These are phyloP conservation scores for Elymus sibiricus DNA, from an alignment of 176 grass and related monocot species.

Conservation along the genomic window DNA sequence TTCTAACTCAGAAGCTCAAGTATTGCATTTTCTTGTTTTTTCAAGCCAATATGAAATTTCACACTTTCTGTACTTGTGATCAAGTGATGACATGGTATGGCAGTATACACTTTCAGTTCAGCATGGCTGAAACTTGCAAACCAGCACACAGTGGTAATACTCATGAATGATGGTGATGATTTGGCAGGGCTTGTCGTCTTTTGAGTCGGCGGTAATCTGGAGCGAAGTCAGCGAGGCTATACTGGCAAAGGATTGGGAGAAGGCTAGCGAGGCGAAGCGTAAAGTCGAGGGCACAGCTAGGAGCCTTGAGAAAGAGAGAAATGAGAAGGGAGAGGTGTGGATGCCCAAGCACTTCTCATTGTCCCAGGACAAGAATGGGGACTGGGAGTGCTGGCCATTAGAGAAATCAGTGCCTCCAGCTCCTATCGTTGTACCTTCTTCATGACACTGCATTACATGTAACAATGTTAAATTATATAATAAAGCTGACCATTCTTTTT, in stretches of 20 bases:
- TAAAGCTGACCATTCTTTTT: conserved; percentile 15
- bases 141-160: neutral
- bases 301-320: conserved; percentile 58
- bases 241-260: conserved; percentile 78
- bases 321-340: conserved; percentile 59
- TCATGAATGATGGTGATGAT: neutral
- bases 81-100: neutral
- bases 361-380: conserved; percentile 53
- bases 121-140: neutral
- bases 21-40: neutral
- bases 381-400: conserved; percentile 78
- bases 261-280: conserved; percentile 58
- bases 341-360: conserved; percentile 76
- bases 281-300: conserved; percentile 68
- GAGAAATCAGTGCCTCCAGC: conserved; percentile 43
- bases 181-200: conserved; percentile 41
- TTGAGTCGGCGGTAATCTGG: conserved; percentile 70
- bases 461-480: neutral
- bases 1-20: neutral
- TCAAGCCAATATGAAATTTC: neutral
- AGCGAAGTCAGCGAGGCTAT: conserved; percentile 63
- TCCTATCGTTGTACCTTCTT: conserved; percentile 42
- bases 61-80: neutral
- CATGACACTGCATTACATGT: conserved; percentile 27
- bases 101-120: neutral